Evolutionary conservation across 768 basidiomycete genomes (phyloP).

Genomic region (Xerocomus potaroensis): DNA sequence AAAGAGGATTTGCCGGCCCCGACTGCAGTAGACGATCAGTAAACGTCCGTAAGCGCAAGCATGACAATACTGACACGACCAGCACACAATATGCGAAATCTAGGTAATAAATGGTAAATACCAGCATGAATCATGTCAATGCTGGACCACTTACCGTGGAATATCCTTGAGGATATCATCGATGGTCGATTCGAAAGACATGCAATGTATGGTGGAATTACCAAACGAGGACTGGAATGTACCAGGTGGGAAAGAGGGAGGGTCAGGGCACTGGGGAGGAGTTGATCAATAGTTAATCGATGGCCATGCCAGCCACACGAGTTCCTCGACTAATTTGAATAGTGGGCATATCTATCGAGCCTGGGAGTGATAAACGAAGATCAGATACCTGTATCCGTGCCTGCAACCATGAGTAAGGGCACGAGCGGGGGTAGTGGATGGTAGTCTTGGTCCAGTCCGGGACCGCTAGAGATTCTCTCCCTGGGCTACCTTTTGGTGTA

Average conservation of each 20-base stretch:
- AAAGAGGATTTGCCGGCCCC: not conserved
- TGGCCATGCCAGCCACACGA: not conserved
- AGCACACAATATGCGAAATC: not conserved
- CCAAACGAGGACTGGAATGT: not conserved
- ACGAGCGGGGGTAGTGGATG: not conserved
- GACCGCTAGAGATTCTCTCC: no score
- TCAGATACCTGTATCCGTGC: constrained; percentile 18
- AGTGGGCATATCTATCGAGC: no score
- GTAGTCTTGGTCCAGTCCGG: not conserved
- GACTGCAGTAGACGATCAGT: not conserved
- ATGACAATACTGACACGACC: not conserved
- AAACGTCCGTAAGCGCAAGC: not conserved
- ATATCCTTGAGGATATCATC: not conserved
- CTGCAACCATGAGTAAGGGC: not conserved
- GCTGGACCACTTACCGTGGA: not conserved
- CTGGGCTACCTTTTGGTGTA: no score
- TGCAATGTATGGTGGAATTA: not conserved
- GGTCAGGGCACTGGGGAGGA: not conserved
- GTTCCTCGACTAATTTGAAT: no score
- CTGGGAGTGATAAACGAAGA: constrained; percentile 33
- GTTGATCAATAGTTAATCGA: not conserved
- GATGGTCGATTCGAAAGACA: not conserved
- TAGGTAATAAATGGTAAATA: not conserved
- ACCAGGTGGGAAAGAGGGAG: not conserved
- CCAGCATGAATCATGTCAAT: not conserved